Base-by-base conservation (phyloP, 2,329 filamentous ascomycete genomes). In the Cytospora leucostoma region DNA sequence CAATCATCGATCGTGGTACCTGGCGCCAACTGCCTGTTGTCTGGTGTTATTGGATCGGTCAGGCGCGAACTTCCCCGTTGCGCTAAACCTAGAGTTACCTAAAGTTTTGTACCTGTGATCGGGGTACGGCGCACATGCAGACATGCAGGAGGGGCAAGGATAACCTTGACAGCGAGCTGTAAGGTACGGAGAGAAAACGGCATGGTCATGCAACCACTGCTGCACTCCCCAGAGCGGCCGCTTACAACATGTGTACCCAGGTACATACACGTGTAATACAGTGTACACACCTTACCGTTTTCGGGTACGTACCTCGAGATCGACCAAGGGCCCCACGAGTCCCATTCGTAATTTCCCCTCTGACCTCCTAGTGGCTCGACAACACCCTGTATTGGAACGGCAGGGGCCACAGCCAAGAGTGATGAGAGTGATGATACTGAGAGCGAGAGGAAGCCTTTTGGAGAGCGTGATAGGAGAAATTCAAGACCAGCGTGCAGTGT, bases 321-420 rank as follows among this genome's bases (percentile, higher is more conserved):
- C 35, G 27, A 34, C 55, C 55, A 59, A 63, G 57, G 57, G 57
- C 53, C 57, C 51, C 27, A 27, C 27, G 27, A 27, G 27, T 27
- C 56, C 61, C 64, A 40, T 63, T 32, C 50, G 61, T 51, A 65
- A 65, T 65, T 59, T 65, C 63, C 64, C 64, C 56, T 57, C 53
- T 47, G 51, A 55, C 35, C 49, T 50, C 44, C 52, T 60, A 61
- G 57, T 64, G 58, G 58, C 38, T 57, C 40, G 60, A 56, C 54
- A 61, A 52, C 58, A 55, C 58, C 44, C 47, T 52, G 44, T 19
- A 44, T 47, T 61, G 58, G 58, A 55, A 61, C 58, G 51, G 58
- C 58, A 55, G 51, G 58, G 58, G 58, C 50, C 32, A 55, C 44
- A 47, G 2, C 44, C n/a, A 47, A 21, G 44, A 21, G 44, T 47